Conservation (phyloP, 176 grass and related monocot species). For the Carex pumila region DNA sequence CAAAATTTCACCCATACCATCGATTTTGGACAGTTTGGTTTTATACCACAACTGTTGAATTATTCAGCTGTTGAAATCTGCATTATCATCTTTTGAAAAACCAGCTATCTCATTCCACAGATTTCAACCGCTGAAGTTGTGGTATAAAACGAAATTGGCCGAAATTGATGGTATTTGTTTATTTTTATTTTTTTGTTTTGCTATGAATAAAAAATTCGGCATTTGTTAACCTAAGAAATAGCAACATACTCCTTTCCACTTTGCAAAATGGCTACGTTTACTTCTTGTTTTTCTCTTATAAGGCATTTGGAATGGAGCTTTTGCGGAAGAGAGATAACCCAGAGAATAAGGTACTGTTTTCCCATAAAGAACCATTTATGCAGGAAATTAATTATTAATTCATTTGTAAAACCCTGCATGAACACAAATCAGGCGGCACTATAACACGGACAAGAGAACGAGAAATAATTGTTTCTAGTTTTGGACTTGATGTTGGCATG, state of each 20-base stretch:
- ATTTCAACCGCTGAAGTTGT: too few species aligned
- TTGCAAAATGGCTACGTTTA: neutral
- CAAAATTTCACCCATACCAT: too few species aligned
- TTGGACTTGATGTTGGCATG: constrained; percentile 18
- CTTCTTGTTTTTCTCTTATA: constrained; percentile 18
- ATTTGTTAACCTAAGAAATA: neutral
- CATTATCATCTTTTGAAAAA: too few species aligned
- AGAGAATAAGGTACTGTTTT: constrained; percentile 64
- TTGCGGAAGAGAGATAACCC: constrained; percentile 81
- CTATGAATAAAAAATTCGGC: too few species aligned
- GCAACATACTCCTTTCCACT: neutral
- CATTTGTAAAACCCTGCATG: neutral
- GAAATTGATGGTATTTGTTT: too few species aligned
- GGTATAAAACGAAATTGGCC: too few species aligned
- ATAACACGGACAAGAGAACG: neutral
- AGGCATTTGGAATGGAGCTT: constrained; percentile 99
- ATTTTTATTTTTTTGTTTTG: too few species aligned
- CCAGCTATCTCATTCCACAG: too few species aligned
- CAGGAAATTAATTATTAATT: neutral
- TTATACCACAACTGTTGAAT: too few species aligned
- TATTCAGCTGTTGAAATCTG: too few species aligned
- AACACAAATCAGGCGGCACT: constrained; percentile 1
- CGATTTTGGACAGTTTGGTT: too few species aligned
- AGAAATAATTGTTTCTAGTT: constrained; percentile 3
- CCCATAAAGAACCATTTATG: neutral